Percentiles rank a stretch among this genome's conserved stretches.
Conservation (phyloP, 177 flowering plant species). For the Vitis hybrid region DNA sequence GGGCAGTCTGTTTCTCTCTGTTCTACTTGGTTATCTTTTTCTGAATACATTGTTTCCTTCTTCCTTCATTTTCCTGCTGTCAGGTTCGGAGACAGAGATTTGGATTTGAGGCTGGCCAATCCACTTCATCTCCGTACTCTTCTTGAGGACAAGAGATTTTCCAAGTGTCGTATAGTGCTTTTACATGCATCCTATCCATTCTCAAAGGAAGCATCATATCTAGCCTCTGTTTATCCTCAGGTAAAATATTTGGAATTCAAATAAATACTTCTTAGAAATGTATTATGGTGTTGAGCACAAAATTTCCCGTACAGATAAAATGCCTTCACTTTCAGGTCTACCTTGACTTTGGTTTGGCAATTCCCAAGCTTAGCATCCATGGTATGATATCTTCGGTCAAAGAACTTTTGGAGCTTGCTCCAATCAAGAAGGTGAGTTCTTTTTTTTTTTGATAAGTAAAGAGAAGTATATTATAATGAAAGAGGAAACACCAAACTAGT, state of each 20-base stretch:
- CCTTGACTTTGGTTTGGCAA: conserved; percentile 92
- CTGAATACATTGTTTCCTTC: background rate
- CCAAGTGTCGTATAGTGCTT: conserved; percentile 67
- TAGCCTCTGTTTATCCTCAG: conserved; percentile 90
- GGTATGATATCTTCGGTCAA: conserved; percentile 90
- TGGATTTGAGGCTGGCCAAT: conserved; percentile 80
- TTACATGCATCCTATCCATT: conserved; percentile 96
- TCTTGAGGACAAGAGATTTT: conserved; percentile 83
- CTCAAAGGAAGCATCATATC: conserved; percentile 90
- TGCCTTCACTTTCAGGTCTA: conserved; percentile 56
- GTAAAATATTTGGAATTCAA: conserved; percentile 25
- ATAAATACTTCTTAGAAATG: background rate
- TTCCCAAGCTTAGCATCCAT: conserved; percentile 86
- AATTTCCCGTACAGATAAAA: background rate
- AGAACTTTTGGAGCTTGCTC: conserved; percentile 84
- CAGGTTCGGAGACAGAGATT: conserved; percentile 92
- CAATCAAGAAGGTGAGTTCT: conserved; percentile 74
- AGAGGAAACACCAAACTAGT: too few relatives aligned
- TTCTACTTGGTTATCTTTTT: background rate
- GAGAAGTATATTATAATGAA: too few relatives aligned
- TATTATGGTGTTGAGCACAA: background rate
- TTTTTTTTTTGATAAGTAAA: too few relatives aligned
- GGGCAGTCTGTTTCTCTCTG: background rate
- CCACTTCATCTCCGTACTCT: conserved; percentile 84
- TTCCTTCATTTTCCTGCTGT: background rate